Evolutionary conservation across 208 protist species (phyloP).

Genomic region (Acanthamoeba sp.): DNA sequence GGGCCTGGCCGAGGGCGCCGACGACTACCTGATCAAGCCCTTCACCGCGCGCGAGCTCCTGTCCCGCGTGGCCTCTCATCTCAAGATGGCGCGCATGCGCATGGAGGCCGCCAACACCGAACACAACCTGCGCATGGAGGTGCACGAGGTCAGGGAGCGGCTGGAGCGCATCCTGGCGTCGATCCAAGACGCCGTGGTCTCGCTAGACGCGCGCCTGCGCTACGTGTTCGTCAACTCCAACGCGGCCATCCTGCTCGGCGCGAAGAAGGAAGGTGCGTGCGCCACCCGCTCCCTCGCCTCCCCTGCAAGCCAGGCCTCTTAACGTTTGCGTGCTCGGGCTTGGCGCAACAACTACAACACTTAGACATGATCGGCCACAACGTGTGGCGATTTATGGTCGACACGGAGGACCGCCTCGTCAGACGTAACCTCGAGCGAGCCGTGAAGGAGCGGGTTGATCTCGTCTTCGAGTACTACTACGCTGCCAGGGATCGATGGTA

Average conservation of each 20-base stretch:
- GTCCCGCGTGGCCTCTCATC: constrained; percentile 12
- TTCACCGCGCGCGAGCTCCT: constrained; percentile 75
- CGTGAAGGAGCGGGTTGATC: neutral
- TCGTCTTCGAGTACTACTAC: constrained; percentile 54
- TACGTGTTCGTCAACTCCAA: constrained; percentile 55
- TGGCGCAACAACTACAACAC: neutral
- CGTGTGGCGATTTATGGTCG: constrained; percentile 56
- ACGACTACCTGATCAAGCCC: constrained; percentile 79
- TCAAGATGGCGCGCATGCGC: constrained; percentile 17
- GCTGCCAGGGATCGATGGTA: neutral
- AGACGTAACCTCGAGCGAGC: constrained; percentile 23
- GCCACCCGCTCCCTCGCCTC: too few species aligned
- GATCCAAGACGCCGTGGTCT: constrained; percentile 49
- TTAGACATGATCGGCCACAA: constrained; percentile 43
- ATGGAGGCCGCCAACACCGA: neutral
- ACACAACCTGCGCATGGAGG: neutral
- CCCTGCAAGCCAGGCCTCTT: too few species aligned
- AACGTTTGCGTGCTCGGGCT: too few species aligned
- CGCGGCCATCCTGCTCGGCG: constrained; percentile 3
- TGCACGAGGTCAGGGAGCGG: constrained; percentile 32
- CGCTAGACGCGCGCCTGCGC: neutral
- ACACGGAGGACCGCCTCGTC: constrained; percentile 49
- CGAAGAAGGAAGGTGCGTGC: constrained; percentile 9
- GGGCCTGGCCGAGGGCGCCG: constrained; percentile 67
- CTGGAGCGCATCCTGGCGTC: constrained; percentile 32